phyloP scores from a whole-genome alignment of 106 monocot genomes.

The Alisma plantagoaquatica region DNA sequence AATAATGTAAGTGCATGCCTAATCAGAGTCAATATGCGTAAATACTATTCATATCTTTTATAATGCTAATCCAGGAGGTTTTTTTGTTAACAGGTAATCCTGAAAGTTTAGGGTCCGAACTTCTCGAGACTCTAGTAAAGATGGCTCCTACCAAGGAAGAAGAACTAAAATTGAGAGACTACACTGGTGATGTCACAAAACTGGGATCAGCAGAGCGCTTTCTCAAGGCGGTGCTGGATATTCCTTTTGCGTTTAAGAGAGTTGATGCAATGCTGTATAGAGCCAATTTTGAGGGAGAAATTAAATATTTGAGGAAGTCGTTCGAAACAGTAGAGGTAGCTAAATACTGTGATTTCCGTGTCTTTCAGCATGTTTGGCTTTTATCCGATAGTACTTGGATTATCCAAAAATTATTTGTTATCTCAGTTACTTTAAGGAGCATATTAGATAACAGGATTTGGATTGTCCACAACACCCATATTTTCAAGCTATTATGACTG shows the following conservation, averaged over 20 bases:
- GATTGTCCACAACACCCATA: too few species aligned
- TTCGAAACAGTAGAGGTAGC: constrained; percentile 71
- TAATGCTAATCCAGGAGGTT: too few species aligned
- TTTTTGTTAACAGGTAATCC: constrained; percentile 71
- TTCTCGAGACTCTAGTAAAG: constrained; percentile 71
- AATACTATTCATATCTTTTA: too few species aligned
- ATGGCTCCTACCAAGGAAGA: constrained; percentile 95
- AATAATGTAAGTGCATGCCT: too few species aligned
- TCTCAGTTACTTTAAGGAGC: too few species aligned
- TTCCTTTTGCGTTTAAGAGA: constrained; percentile 83
- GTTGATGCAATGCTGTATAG: constrained; percentile 74
- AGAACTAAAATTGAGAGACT: constrained; percentile 56
- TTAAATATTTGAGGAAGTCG: constrained; percentile 48
- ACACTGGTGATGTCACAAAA: constrained; percentile 53
- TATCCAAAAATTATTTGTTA: too few species aligned
- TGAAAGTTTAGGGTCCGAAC: constrained; percentile 59
- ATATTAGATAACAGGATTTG: too few species aligned
- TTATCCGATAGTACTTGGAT: too few species aligned
- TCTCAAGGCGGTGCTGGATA: constrained; percentile 53
- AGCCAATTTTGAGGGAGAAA: constrained; percentile 74
- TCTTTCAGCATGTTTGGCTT: too few species aligned
- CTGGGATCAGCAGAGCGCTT: constrained; percentile 64
- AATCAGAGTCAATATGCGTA: too few species aligned
- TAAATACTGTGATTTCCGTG: too few species aligned
- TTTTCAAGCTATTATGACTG: too few species aligned